Percentiles rank a stretch among this genome's conserved stretches.
phyloP scores from a whole-genome alignment of 2,329 filamentous ascomycete genomes.

The Lecanoromycetidae sp. region DNA sequence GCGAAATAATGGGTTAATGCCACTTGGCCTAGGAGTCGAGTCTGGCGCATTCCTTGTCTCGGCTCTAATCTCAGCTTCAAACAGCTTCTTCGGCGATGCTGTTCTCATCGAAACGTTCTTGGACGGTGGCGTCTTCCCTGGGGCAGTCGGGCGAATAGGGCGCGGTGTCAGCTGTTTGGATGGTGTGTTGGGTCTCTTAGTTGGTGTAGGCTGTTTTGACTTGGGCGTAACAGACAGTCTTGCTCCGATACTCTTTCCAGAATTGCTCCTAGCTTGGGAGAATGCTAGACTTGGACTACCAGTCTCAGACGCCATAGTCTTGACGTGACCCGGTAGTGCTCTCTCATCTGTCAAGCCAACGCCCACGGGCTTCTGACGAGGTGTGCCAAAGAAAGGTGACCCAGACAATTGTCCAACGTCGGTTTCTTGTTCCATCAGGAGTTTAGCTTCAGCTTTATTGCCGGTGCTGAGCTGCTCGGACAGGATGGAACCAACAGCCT shows the following conservation, averaged over 20 bases:
- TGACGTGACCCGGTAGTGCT: constrained; percentile 25
- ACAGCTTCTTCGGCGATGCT: constrained; percentile 40
- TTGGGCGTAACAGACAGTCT: constrained; percentile 34
- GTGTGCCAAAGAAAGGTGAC: constrained; percentile 31
- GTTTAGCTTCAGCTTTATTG: constrained; percentile 40
- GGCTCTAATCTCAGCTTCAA: constrained; percentile 31
- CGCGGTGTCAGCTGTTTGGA: constrained; percentile 35
- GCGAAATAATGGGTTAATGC: constrained; percentile 40
- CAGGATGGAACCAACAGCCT: constrained; percentile 51
- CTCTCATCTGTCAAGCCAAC: constrained; percentile 14
- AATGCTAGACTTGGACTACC: constrained; percentile 45
- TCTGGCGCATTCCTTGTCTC: constrained; percentile 27
- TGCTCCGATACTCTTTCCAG: constrained; percentile 37
- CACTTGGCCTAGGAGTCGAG: constrained; percentile 24
- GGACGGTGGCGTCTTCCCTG: constrained; percentile 39
- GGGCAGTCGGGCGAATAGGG: constrained; percentile 34
- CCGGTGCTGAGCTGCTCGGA: constrained; percentile 29
- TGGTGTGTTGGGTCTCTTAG: constrained; percentile 29
- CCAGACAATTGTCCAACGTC: constrained; percentile 36
- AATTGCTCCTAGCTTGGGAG: constrained; percentile 36
- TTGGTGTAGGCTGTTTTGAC: constrained; percentile 22
- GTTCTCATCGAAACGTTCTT: constrained; percentile 35
- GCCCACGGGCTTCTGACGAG: constrained; percentile 13
- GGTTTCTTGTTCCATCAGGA: constrained; percentile 48
- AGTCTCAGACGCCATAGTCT: constrained; percentile 35